Conservation (phyloP, 139 green algal species). For the Tetradesmus lagerheimii region DNA sequence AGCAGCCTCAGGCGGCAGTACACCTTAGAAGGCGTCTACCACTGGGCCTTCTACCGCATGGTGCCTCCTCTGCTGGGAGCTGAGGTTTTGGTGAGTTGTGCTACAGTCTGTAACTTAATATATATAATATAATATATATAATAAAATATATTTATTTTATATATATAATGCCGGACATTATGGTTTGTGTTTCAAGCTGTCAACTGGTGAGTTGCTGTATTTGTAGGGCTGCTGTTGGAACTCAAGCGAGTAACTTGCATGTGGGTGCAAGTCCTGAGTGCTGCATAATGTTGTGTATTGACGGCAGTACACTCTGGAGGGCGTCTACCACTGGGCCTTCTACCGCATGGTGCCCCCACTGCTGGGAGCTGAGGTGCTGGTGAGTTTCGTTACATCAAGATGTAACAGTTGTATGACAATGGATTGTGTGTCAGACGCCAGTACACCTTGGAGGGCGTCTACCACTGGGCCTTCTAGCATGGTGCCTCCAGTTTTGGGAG, state of each 20-base stretch:
- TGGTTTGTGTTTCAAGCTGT: no score
- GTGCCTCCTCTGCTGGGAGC: constrained; percentile 6
- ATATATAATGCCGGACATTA: no score
- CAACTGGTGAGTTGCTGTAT: not conserved
- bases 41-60: not conserved
- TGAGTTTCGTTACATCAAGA: not conserved
- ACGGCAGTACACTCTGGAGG: no score
- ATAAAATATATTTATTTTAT: no score
- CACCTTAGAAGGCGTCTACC: not conserved
- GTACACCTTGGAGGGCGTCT: no score
- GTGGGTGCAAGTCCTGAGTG: no score
- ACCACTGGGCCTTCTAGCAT: not conserved
- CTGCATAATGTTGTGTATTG: no score
- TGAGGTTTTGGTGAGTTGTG: constrained; percentile 2
- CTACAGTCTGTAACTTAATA: no score
- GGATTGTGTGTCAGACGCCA: not conserved
- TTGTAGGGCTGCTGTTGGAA: no score
- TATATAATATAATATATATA: no score
- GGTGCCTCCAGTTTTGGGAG: no score
- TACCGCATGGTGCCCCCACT: not conserved
- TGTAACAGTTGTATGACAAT: not conserved
- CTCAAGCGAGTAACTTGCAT: no score
- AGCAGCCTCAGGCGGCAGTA: constrained; percentile 30
- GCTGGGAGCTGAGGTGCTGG: not conserved
- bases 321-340: not conserved